A percentile compares a stretch with the other conserved stretches of the same genome.
phyloP scores from a whole-genome alignment of 495 filamentous ascomycete species.

The Penicillium soppii region DNA sequence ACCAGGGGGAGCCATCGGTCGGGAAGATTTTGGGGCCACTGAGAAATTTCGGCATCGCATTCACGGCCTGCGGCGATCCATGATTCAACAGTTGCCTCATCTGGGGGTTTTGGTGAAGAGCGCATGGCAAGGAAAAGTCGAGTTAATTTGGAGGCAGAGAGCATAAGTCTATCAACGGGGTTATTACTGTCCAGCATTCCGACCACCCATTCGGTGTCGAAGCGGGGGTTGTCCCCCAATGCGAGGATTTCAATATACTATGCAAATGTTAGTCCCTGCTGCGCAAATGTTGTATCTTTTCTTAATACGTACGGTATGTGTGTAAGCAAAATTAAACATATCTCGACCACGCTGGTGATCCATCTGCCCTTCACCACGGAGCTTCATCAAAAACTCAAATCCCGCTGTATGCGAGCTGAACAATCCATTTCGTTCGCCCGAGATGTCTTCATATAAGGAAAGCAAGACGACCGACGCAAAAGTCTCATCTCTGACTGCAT shows the following conservation, averaged over 20 bases:
- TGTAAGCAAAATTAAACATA: constrained; percentile 44
- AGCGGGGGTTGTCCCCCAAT: constrained; percentile 34
- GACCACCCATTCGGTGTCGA: constrained; percentile 32
- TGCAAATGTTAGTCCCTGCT: not conserved
- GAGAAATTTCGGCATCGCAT: constrained; percentile 33
- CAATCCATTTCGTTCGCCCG: constrained; percentile 39
- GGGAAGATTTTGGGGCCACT: constrained; percentile 36
- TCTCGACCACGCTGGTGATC: constrained; percentile 34
- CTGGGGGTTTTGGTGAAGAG: constrained; percentile 10
- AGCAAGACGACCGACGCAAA: constrained; percentile 42
- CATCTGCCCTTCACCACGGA: constrained; percentile 35
- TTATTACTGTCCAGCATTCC: constrained; percentile 29
- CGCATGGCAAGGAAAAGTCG: constrained; percentile 29
- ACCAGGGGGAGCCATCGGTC: constrained; percentile 40
- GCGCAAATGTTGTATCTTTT: not conserved
- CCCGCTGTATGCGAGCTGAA: constrained; percentile 43
- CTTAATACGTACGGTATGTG: constrained; percentile 33
- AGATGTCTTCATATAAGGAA: constrained; percentile 43
- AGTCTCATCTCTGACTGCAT: constrained; percentile 42
- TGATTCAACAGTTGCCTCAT: constrained; percentile 16
- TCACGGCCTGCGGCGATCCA: constrained; percentile 27
- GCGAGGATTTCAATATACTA: constrained; percentile 43
- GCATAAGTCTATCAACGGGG: constrained; percentile 39
- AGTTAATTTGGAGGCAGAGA: constrained; percentile 32
- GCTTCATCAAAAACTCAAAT: constrained; percentile 39